Conservation (phyloP, 116 monocot species). For the Phalaenopsis hybrid region DNA sequence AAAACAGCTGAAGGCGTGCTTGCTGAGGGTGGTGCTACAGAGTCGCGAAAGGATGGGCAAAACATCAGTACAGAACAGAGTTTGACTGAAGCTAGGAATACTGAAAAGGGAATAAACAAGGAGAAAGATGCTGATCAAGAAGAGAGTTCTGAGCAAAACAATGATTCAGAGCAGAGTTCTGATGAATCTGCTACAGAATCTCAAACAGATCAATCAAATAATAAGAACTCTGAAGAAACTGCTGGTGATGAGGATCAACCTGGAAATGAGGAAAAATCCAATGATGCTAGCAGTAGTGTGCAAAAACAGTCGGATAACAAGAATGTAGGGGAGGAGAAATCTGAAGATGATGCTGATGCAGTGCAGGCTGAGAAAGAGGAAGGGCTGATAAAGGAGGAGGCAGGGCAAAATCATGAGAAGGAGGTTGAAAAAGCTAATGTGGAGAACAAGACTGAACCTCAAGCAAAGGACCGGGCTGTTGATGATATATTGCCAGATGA, state of each 20-base stretch:
- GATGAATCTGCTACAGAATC: slow-evolving; percentile 12
- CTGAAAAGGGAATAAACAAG: not conserved
- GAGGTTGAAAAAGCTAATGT: slow-evolving; percentile 18
- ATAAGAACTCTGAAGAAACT: slow-evolving; percentile 18
- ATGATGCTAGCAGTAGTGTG: slow-evolving; percentile 14
- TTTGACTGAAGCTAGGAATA: not conserved
- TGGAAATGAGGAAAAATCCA: slow-evolving; percentile 6
- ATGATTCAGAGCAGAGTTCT: slow-evolving; percentile 6
- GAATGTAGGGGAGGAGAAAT: slow-evolving; percentile 9
- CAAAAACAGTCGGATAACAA: slow-evolving; percentile 15
- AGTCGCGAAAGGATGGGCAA: slow-evolving; percentile 17
- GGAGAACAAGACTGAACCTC: slow-evolving; percentile 18
- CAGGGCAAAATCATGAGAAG: slow-evolving; percentile 25
- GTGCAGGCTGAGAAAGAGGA: slow-evolving; percentile 24
- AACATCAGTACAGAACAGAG: slow-evolving; percentile 14
- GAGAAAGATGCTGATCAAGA: too few species aligned
- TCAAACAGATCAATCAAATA: slow-evolving; percentile 1
- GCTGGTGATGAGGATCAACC: slow-evolving; percentile 15
- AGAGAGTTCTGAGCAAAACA: slow-evolving; percentile 3
- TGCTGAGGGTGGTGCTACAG: slow-evolving; percentile 10
- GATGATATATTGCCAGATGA: slow-evolving; percentile 54
- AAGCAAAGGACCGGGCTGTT: slow-evolving; percentile 15
- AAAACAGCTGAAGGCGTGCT: slow-evolving; percentile 15
- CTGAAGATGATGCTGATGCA: slow-evolving; percentile 9
- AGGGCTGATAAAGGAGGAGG: slow-evolving; percentile 23